phyloP scores from a whole-genome alignment of 2,329 filamentous ascomycete genomes.

The Penicillium sp. region DNA sequence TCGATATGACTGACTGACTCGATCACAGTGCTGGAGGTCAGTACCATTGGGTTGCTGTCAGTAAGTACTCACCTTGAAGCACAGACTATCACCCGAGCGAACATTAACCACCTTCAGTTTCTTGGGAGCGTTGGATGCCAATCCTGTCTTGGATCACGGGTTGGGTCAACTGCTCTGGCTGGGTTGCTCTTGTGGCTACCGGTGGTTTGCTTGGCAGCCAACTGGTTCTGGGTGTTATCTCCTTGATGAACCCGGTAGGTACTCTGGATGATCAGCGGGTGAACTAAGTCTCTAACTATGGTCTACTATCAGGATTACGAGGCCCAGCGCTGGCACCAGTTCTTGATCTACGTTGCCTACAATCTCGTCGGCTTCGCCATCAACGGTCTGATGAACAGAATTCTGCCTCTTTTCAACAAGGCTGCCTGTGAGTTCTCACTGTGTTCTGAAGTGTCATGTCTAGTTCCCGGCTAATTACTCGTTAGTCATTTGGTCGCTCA shows the following conservation, averaged over 20 bases:
- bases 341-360: slow-evolving; percentile 70
- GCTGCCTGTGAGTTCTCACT: slow-evolving; percentile 52
- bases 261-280: background rate
- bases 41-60: slow-evolving; percentile 70
- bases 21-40: slow-evolving; percentile 56
- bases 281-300: background rate
- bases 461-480: background rate
- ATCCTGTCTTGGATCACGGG: slow-evolving; percentile 70
- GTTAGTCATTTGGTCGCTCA: slow-evolving; percentile 65
- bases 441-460: background rate
- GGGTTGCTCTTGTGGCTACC: slow-evolving; percentile 68
- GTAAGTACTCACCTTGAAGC: slow-evolving; percentile 24
- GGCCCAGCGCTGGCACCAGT: slow-evolving; percentile 68
- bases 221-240: slow-evolving; percentile 66
- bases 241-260: slow-evolving; percentile 57
- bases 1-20: slow-evolving; percentile 19
- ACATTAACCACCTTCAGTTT: slow-evolving; percentile 42
- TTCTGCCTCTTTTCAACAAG: slow-evolving; percentile 68
- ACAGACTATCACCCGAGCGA: background rate
- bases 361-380: slow-evolving; percentile 63
- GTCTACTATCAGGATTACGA: slow-evolving; percentile 47
- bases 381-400: slow-evolving; percentile 65
- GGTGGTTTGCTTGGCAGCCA: slow-evolving; percentile 68
- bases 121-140: slow-evolving; percentile 62
- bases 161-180: slow-evolving; percentile 70